Evolutionary conservation across 140 eudicot species (phyloP).

Genomic region (Senecio squalidus): DNA sequence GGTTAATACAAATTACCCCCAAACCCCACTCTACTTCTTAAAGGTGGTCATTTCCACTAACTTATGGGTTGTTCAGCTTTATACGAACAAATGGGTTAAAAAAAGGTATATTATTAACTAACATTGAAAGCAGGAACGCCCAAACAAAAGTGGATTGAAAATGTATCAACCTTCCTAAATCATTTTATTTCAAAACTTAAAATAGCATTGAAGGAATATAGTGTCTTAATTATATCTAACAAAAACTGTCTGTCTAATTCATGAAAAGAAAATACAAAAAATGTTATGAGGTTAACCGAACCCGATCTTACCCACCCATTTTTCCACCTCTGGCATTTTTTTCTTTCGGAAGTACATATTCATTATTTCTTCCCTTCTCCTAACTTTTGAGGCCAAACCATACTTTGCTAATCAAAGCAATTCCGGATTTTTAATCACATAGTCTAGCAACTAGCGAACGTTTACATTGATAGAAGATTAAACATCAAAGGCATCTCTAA

Average conservation of each 20-base stretch:
- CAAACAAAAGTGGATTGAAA: background rate
- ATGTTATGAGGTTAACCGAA: background rate
- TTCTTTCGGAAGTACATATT: background rate
- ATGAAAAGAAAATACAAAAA: background rate
- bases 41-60: too few species aligned
- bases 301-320: background rate
- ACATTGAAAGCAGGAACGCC: background rate
- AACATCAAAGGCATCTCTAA: background rate
- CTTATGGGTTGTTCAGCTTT: too few species aligned
- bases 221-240: background rate
- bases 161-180: background rate
- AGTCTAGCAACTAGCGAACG: conserved; percentile 2
- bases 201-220: background rate
- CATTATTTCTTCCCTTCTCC: background rate
- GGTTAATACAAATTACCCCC: too few species aligned
- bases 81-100: too few species aligned
- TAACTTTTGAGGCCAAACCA: background rate
- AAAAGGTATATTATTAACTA: too few species aligned
- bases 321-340: background rate
- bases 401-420: background rate
- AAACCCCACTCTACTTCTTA: too few species aligned
- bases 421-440: background rate
- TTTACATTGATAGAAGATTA: background rate
- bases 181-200: background rate
- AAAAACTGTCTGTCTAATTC: background rate